Evolutionary conservation across 768 basidiomycete genomes (phyloP).

Genomic region (Mrakia blollopis): DNA sequence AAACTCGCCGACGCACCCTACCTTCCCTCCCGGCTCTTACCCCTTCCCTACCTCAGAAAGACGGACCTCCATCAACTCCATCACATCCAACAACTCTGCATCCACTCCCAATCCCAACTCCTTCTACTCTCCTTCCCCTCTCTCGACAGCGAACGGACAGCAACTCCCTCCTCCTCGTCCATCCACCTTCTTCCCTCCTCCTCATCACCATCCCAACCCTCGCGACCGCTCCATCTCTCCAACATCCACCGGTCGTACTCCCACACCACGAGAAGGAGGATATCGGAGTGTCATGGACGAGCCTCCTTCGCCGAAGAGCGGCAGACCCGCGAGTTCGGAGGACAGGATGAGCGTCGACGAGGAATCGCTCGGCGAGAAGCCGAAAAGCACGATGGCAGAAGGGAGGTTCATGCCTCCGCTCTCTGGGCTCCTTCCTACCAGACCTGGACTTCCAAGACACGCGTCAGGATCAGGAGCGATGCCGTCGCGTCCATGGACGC

Average conservation of each 20-base stretch:
- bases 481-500: constrained; percentile 10
- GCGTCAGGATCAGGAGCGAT: constrained; percentile 11
- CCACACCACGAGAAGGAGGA: background rate
- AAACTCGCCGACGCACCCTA: background rate
- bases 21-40: background rate
- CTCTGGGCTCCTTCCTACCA: background rate
- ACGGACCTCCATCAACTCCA: constrained; percentile 16
- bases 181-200: background rate
- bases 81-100: constrained; percentile 7
- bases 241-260: background rate
- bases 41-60: constrained; percentile 8
- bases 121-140: constrained; percentile 1
- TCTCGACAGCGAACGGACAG: background rate
- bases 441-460: background rate
- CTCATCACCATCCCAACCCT: background rate
- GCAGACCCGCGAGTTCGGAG: background rate
- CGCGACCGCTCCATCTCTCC: constrained; percentile 4
- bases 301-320: background rate
- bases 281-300: background rate
- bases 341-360: constrained; percentile 10
- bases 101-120: background rate
- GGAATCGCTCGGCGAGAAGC: background rate
- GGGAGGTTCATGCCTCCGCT: background rate
- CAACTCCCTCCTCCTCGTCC: background rate
- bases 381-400: background rate